Evolutionary conservation across 2,329 filamentous ascomycete species (phyloP).

Genomic region (Alternaria consortialis): DNA sequence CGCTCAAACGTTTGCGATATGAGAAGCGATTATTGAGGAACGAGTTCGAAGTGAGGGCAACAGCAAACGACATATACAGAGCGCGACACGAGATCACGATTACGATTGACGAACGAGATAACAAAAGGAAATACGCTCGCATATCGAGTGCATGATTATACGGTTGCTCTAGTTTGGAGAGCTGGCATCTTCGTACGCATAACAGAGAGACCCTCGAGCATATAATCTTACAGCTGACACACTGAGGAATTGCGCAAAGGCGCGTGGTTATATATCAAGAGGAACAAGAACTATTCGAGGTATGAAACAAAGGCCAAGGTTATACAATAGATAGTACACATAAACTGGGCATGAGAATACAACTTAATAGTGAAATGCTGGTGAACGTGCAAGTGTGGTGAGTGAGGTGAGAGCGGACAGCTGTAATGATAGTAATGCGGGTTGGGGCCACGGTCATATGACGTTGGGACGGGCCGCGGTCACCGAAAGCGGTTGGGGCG

Average conservation of each 20-base stretch:
- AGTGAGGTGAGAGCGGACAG: neutral
- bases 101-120: neutral
- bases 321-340: neutral
- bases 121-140: neutral
- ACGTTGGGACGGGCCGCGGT: conserved; percentile 37
- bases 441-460: conserved; percentile 14
- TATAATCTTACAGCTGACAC: neutral
- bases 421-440: neutral
- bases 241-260: neutral
- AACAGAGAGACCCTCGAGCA: neutral
- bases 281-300: neutral
- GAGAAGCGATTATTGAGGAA: conserved; percentile 9
- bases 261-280: neutral
- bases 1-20: conserved; percentile 33
- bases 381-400: neutral
- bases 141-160: neutral
- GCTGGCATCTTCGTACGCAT: conserved; percentile 3
- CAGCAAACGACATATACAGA: neutral
- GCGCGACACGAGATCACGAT: neutral
- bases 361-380: neutral
- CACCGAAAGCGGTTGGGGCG: conserved; percentile 37
- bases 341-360: neutral
- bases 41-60: neutral
- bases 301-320: neutral
- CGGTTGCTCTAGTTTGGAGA: neutral